Percentiles rank a stretch among this genome's conserved stretches.
These are phyloP conservation scores for Bassia scoparia DNA, from an alignment of 148 eudicot genomes.

Conservation along the genomic window DNA sequence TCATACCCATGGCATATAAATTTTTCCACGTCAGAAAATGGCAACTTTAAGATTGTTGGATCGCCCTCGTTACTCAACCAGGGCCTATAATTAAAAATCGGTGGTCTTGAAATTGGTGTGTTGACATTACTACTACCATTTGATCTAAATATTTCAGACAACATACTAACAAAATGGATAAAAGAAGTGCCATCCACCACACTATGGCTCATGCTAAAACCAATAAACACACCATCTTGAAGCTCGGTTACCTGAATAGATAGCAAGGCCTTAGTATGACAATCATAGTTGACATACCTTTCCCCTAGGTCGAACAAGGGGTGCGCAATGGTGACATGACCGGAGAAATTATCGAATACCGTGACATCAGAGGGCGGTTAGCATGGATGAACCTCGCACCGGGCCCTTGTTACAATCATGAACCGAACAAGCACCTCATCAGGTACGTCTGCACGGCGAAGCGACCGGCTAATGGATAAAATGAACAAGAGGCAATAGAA, in stretches of 20 bases:
- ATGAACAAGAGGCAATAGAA: conserved; percentile 14
- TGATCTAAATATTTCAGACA: conserved; percentile 16
- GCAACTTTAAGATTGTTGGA: background rate
- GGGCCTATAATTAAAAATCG: background rate
- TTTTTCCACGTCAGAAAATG: background rate
- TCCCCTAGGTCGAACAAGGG: conserved; percentile 34
- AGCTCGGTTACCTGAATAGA: conserved; percentile 45
- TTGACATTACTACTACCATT: background rate
- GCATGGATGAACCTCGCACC: background rate
- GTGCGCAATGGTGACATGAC: conserved; percentile 21
- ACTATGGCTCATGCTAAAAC: conserved; percentile 25
- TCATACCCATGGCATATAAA: background rate
- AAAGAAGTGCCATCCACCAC: conserved; percentile 15
- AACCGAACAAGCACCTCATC: conserved; percentile 8
- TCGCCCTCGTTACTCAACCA: background rate
- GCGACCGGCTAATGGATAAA: conserved; percentile 26
- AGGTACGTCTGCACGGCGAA: background rate
- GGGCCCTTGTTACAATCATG: conserved; percentile 7
- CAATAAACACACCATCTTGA: conserved; percentile 22
- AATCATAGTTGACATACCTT: conserved; percentile 35
- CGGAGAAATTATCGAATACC: conserved; percentile 18
- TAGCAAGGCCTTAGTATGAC: conserved; percentile 38
- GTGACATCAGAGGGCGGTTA: background rate
- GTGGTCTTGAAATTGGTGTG: background rate
- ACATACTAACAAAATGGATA: conserved; percentile 11